Evolutionary conservation across 108 stramenopile genomes (phyloP).

Genomic region (Discostella stelligeroides): DNA sequence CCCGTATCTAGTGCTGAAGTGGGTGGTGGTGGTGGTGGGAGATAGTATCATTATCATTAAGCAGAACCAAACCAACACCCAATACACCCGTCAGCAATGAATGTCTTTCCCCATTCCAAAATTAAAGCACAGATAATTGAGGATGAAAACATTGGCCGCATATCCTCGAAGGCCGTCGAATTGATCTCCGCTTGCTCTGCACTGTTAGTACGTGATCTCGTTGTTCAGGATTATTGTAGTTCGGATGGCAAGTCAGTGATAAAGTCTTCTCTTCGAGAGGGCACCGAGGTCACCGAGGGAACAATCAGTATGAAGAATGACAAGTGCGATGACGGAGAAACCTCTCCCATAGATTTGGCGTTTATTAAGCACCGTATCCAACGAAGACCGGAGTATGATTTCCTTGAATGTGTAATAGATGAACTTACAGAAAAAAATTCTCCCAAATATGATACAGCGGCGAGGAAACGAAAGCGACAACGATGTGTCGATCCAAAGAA

Average conservation of each 20-base stretch:
- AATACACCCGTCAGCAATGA: too few relatives aligned
- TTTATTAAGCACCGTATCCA: slow-evolving; percentile 6
- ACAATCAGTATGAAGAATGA: neutral
- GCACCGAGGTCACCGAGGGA: neutral
- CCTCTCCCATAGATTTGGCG: slow-evolving; percentile 10
- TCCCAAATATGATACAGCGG: slow-evolving; percentile 23
- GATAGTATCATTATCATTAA: too few relatives aligned
- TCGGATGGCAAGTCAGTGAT: neutral
- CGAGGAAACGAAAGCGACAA: slow-evolving; percentile 2
- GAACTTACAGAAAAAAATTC: slow-evolving; percentile 20
- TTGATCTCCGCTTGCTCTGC: slow-evolving; percentile 24
- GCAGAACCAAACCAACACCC: slow-evolving; percentile 1
- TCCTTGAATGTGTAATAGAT: slow-evolving; percentile 9
- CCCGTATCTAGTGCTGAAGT: too few relatives aligned
- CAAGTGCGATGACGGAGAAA: neutral
- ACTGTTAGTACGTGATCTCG: slow-evolving; percentile 29
- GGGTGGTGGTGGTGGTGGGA: too few relatives aligned
- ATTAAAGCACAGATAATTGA: slow-evolving; percentile 31
- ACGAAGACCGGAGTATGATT: slow-evolving; percentile 3
- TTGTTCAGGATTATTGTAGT: neutral
- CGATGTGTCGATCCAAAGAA: neutral
- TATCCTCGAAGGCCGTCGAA: slow-evolving; percentile 28
- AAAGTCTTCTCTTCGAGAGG: neutral
- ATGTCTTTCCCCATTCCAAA: slow-evolving; percentile 22
- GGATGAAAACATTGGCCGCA: slow-evolving; percentile 22